A percentile compares a stretch with the other conserved stretches of the same genome.
Conservation (phyloP, 208 protist species). For the Crithidia acanthocephali region DNA sequence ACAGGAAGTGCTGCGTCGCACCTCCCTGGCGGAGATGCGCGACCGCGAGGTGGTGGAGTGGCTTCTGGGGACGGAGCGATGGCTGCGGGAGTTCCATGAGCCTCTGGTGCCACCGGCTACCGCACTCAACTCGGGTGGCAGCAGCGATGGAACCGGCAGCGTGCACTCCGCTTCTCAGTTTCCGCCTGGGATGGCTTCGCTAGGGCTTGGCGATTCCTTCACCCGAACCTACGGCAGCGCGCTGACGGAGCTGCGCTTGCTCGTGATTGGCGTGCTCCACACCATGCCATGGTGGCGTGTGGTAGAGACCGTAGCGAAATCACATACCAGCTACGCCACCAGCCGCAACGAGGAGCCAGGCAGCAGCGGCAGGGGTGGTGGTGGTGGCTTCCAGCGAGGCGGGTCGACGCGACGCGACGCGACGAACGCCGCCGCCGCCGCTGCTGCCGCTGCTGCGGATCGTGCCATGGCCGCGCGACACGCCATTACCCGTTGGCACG, state of each 20-base stretch:
- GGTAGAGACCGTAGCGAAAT: slow-evolving; percentile 47
- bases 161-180: neutral
- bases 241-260: slow-evolving; percentile 58
- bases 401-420: neutral
- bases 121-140: neutral
- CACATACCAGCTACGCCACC: neutral
- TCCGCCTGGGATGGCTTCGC: neutral
- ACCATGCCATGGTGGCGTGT: slow-evolving; percentile 88
- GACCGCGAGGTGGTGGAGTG: slow-evolving; percentile 76
- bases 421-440: neutral
- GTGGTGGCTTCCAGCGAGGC: neutral
- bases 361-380: too few species aligned
- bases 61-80: slow-evolving; percentile 52
- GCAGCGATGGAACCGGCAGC: neutral
- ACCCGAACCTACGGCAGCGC: slow-evolving; percentile 20
- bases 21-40: slow-evolving; percentile 74
- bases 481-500: slow-evolving; percentile 68
- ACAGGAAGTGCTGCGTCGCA: slow-evolving; percentile 70
- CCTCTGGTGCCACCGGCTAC: neutral
- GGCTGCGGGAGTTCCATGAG: slow-evolving; percentile 38
- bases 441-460: too few species aligned
- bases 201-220: slow-evolving; percentile 9
- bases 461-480: slow-evolving; percentile 17
- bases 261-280: slow-evolving; percentile 73
- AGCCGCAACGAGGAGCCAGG: too few species aligned